Base-by-base conservation (phyloP, 306 rosid species). In the Aeschynomene evenia region DNA sequence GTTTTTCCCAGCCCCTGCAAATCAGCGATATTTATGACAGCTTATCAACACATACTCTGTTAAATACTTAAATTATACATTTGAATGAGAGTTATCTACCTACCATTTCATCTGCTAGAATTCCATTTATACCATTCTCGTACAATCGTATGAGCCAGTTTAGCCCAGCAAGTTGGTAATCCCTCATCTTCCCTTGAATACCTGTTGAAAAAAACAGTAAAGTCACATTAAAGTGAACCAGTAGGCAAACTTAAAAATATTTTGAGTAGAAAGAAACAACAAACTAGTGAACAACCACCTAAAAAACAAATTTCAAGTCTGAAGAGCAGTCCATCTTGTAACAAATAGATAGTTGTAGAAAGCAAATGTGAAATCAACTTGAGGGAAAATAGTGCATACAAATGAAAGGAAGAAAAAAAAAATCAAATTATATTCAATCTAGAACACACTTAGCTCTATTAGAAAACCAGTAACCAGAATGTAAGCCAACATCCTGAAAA, bases 81-180 rank as follows among this genome's bases (percentile, higher is more conserved):
- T 23, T 42, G 33, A 75, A 46, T 34, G 48, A 50, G 33, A 39
- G 20, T 6, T 28, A 23, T 36, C 24, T 13, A 34, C 85, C 62
- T 79, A 94, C 98, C 99, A 94, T 94, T 80, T 94, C 99, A 87
- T 94, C 99, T 4, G 99, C 99, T 57, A 94, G 90, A 82, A 94
- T 94, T 80, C 99, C 99, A 78, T 94, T 94, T 73, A 94, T 94
- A 21, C 99, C 99, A 75, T 94, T 94, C 74, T 94, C 99, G 68
- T 94, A 94, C 58, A 94, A 79, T 31, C 99, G 86, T 53, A 94
- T 94, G 28, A 94, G 96, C 99, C 99, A 94, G 65, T 94, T 94
- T 52, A 94, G 74, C 31, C 99, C 99, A 46, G 99, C 99, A 74
- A 94, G 96, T 78, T 94, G 99, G 81, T 94, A 94, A 79, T 94